Evolutionary conservation across 2,329 filamentous ascomycete species (phyloP), one percentile per base, ranked within the genome.

Genomic region (Dothistroma septosporum): DNA sequence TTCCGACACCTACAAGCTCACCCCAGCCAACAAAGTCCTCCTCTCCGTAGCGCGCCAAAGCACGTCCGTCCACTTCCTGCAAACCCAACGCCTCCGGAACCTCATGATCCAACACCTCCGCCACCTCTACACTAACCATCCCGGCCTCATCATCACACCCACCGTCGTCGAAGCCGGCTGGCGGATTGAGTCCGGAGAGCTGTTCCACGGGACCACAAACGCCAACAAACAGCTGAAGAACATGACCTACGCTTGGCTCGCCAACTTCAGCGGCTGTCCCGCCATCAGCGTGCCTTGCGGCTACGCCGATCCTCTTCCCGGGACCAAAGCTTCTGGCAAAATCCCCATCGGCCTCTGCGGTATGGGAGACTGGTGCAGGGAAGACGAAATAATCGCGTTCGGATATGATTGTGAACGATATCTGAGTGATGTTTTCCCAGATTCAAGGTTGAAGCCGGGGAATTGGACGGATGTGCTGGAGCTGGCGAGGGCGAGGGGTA

Each of bases 191-290:
- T 28, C 46, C 11, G 75, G 80, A 1, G 86, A 92, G 69, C 72
- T 86, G 4, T 66, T 71, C 8, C 76, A 80, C 52, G 92, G 92
- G 2, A 79, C 91, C 66, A 87, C 82, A 41, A 88, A 97, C 73
- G 87, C 82, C 0, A 91, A 94, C 72, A 80, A 85, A 16, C 24
- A 35, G 10, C 50, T 53, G 2, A 53, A 21, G 31, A 53, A 53
- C 53, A 60, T 55, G 53, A 55, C 46, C 21, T 96, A 91, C 75
- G 86, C 90, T 16, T 96, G 89, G 83, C 76, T 96, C 37, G 89
- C 92, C 7, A 97, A 97, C 75, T 87, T 91, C 68, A 85, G 82
- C 0, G 92, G 92, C 0, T 87, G 87, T 53, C 92, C 92, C 0
- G 86, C 90, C 0, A 83, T 95, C 12, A 86, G 80, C 50, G 86